Conservation (phyloP, 345 rosid genomes). For the Streptanthus diversifolius region DNA sequence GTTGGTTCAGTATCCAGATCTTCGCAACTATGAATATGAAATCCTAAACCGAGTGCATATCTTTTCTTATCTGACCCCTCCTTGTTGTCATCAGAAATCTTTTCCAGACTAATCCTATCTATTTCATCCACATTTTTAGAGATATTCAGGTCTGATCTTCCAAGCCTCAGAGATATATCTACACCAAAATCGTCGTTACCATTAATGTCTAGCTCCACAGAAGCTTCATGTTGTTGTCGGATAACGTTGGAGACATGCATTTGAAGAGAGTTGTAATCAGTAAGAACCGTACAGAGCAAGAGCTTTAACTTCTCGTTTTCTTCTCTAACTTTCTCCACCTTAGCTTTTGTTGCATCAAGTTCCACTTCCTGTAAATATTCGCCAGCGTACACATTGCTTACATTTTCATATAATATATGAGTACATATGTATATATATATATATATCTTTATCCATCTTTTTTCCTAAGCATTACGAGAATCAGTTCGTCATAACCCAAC, state of each 20-base stretch:
- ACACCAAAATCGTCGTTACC: constrained; percentile 26
- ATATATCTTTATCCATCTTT: not conserved
- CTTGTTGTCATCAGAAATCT: not conserved
- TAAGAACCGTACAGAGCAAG: constrained; percentile 30
- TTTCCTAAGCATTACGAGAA: not conserved
- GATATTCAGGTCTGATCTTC: constrained; percentile 24
- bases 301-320: constrained; percentile 47
- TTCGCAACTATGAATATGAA: constrained; percentile 32
- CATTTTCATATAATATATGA: not conserved
- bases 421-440: not conserved
- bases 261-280: constrained; percentile 46
- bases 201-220: constrained; percentile 40
- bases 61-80: not conserved
- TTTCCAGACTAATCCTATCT: not conserved
- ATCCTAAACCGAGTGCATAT: constrained; percentile 37
- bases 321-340: constrained; percentile 41
- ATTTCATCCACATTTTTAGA: constrained; percentile 2
- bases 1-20: constrained; percentile 22
- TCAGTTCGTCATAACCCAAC: not conserved
- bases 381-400: not conserved
- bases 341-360: constrained; percentile 41
- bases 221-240: constrained; percentile 31
- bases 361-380: constrained; percentile 29
- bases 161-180: constrained; percentile 46
- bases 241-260: constrained; percentile 29